These are phyloP conservation scores for Globisporangium apiculatum DNA, from an alignment of 352 stramenopile species.

Conservation along the genomic window DNA sequence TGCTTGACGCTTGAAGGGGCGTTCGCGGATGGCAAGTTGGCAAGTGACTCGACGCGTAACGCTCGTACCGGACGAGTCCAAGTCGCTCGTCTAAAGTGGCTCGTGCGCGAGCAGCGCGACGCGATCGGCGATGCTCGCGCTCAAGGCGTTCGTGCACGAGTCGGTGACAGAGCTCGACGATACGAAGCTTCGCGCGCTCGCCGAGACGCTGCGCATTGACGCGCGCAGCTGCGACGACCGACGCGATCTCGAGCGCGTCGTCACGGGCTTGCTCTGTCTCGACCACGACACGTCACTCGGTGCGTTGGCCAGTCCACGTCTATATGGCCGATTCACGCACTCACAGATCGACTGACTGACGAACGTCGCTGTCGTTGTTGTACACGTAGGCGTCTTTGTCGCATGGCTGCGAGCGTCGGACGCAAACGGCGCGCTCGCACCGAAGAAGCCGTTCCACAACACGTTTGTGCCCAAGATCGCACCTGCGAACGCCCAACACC, in stretches of 20 bases:
- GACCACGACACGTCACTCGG: constrained; percentile 67
- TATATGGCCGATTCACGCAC: too few relatives aligned
- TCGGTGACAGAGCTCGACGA: constrained; percentile 42
- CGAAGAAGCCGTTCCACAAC: constrained; percentile 42
- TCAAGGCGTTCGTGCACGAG: constrained; percentile 66
- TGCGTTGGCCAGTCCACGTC: not conserved
- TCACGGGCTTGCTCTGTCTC: constrained; percentile 56
- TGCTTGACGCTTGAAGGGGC: not conserved
- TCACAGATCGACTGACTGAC: not conserved
- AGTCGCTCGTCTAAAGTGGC: not conserved
- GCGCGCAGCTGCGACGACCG: constrained; percentile 49
- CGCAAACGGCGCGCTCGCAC: constrained; percentile 19
- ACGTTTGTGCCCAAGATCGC: constrained; percentile 58
- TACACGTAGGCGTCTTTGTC: constrained; percentile 41
- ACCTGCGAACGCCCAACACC: not conserved
- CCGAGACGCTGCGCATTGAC: constrained; percentile 59
- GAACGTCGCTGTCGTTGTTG: not conserved
- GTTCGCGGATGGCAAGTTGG: too few relatives aligned
- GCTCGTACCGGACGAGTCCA: too few relatives aligned
- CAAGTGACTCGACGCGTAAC: too few relatives aligned
- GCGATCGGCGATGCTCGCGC: constrained; percentile 29
- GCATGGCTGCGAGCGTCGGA: constrained; percentile 40
- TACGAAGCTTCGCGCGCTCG: constrained; percentile 33
- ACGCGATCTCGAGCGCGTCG: constrained; percentile 45
- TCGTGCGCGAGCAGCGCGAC: not conserved